Percentiles rank a stretch among this genome's conserved stretches.
Conservation (phyloP, 345 rosid species). For the Corchorus olitorius region DNA sequence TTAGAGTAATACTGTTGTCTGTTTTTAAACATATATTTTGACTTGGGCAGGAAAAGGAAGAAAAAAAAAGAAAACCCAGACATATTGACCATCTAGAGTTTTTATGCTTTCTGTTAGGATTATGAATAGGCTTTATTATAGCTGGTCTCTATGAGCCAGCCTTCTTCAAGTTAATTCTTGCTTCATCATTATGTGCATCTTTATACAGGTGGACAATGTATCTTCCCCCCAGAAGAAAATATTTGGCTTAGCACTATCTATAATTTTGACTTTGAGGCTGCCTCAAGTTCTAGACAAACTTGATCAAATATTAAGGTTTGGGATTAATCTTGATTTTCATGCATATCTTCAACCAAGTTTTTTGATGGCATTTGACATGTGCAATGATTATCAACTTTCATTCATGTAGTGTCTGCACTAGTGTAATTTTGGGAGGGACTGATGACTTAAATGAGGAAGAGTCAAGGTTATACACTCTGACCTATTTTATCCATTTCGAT, state of each 20-base stretch:
- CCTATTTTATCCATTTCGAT: neutral
- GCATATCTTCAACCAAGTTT: neutral
- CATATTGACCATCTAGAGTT: neutral
- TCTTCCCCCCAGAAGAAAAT: conserved; percentile 71
- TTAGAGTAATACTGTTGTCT: neutral
- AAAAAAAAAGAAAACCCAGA: neutral
- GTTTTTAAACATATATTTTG: neutral
- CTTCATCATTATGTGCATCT: conserved; percentile 12
- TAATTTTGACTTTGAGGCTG: conserved; percentile 81
- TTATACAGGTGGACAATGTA: conserved; percentile 75
- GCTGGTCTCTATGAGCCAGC: neutral
- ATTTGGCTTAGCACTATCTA: conserved; percentile 84
- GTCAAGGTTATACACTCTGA: conserved; percentile 59
- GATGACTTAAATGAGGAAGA: conserved; percentile 75
- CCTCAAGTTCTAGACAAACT: conserved; percentile 94
- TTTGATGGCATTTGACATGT: neutral
- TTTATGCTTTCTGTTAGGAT: neutral
- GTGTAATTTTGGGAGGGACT: conserved; percentile 75
- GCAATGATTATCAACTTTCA: conserved; percentile 15
- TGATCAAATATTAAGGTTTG: conserved; percentile 87
- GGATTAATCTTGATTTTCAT: conserved; percentile 8
- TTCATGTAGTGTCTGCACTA: conserved; percentile 72
- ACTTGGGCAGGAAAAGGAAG: neutral
- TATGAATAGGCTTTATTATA: neutral
- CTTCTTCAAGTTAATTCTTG: conserved; percentile 20